Base-by-base conservation (phyloP, 2,329 filamentous ascomycete genomes). In the Ophiostoma montium region DNA sequence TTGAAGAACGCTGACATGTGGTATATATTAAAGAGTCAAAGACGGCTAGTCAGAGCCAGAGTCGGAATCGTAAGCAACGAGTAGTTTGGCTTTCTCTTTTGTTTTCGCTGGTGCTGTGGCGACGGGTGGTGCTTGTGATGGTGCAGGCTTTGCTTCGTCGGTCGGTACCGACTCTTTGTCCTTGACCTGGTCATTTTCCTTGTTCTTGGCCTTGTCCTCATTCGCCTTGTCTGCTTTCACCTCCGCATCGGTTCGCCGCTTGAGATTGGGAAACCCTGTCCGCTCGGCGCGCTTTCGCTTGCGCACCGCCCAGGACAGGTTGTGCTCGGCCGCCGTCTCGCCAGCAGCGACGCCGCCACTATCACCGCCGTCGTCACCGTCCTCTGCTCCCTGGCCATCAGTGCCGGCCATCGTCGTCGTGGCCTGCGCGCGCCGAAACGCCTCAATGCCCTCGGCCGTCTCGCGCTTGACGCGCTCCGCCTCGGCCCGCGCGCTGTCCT, bases 41-140 rank as follows among this genome's bases (percentile, higher is more conserved):
- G n/a, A 5, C 16, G 6, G 42, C 42, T 44, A 44, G 2, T 44
- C 42, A 27, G 23, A 31, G 16, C 77, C 75, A 1, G 75, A 80
- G 4, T 77, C 75, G 1, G 75, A 80, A 5, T 70, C 75, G 54
- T 80, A 80, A 50, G 67, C 69, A 12, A 78, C 75, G 35, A 80
- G 58, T 42, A 69, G 47, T 8, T 61, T 59, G 3, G 63, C 53
- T 50, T 63, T 65, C 18, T 51, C 15, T 35, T 50, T 46, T 31
- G 47, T 3, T 11, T 36, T 5, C n/a, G 38, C 11, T 30, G 42
- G 21, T 32, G 50, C 31, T 19, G 47, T 15, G 18, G 42, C 12
- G 2, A 16, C 2, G 18, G 23, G 41, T 23, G 31, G 18, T 18
- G 9, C 27, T 35, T 45, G 48, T 33, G 21, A 23, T 32, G 19